Conservation (phyloP, 306 rosid species). For the Castanea sativa region DNA sequence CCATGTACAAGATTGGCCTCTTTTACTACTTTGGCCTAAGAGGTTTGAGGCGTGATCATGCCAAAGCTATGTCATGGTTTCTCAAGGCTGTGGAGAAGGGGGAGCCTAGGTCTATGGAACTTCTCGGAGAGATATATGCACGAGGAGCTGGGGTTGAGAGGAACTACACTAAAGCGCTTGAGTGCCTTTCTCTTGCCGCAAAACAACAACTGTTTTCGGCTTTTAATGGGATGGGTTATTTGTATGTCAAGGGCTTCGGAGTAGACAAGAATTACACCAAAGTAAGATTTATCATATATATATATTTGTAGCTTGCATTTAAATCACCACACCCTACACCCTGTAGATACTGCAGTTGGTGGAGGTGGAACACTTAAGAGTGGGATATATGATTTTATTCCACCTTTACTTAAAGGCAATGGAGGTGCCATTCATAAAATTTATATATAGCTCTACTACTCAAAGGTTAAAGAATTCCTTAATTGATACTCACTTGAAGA, state of each 20-base stretch:
- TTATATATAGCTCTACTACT: too few relatives aligned
- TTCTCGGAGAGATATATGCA: constrained; percentile 93
- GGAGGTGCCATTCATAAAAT: too few relatives aligned
- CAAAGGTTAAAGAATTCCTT: too few relatives aligned
- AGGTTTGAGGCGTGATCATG: constrained; percentile 89
- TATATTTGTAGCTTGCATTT: too few relatives aligned
- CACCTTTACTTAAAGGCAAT: too few relatives aligned
- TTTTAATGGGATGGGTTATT: constrained; percentile 93
- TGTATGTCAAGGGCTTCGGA: constrained; percentile 91
- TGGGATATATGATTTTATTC: too few relatives aligned
- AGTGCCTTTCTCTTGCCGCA: constrained; percentile 90
- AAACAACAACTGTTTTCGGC: constrained; percentile 77
- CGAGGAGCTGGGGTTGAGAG: constrained; percentile 95
- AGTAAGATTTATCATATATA: constrained; percentile 31
- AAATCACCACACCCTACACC: too few relatives aligned
- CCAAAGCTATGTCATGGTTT: constrained; percentile 83
- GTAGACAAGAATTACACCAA: constrained; percentile 87
- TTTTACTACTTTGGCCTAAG: constrained; percentile 95
- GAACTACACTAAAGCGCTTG: constrained; percentile 86
- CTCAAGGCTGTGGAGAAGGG: constrained; percentile 92
- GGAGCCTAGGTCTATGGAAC: constrained; percentile 93
- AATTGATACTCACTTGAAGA: too few relatives aligned
- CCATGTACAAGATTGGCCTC: constrained; percentile 91
- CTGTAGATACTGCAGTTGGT: too few relatives aligned
- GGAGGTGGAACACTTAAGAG: too few relatives aligned